Percentiles rank a stretch among this genome's conserved stretches.
Conservation (phyloP, 495 filamentous ascomycete genomes). For the Clohesyomyces aquaticus region DNA sequence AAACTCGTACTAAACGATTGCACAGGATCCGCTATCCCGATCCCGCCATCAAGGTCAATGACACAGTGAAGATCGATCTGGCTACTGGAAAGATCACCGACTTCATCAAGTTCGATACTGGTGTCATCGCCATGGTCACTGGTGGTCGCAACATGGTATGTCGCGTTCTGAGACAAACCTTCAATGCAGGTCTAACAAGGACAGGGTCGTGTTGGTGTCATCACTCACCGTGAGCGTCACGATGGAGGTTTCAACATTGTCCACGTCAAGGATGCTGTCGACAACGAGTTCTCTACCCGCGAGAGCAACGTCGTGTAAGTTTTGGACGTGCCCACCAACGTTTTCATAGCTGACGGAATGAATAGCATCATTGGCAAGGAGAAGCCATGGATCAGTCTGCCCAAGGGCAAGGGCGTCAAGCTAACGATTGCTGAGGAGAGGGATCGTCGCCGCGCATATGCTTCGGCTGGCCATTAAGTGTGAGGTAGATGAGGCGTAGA, state of each 20-base stretch:
- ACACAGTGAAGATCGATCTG: constrained; percentile 98
- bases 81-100: constrained; percentile 95
- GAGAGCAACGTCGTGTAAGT: constrained; percentile 78
- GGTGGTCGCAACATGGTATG: constrained; percentile 37
- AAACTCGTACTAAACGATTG: constrained; percentile 48
- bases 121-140: constrained; percentile 87
- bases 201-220: constrained; percentile 99
- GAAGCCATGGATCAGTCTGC: constrained; percentile 97
- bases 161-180: background rate
- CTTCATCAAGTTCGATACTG: constrained; percentile 96
- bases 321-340: background rate
- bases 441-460: constrained; percentile 66
- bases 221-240: constrained; percentile 99
- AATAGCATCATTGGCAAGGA: constrained; percentile 84
- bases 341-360: constrained; percentile 51
- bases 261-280: constrained; percentile 98
- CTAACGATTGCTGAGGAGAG: constrained; percentile 50
- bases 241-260: constrained; percentile 99
- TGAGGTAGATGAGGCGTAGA: constrained; percentile 19
- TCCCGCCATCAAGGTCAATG: constrained; percentile 97
- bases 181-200: constrained; percentile 54
- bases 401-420: constrained; percentile 99
- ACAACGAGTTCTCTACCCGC: constrained; percentile 98
- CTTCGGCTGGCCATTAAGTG: constrained; percentile 65
- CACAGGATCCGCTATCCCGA: constrained; percentile 97